Evolutionary conservation across 441 rosid species (phyloP).

Genomic region (Hura crepitans): DNA sequence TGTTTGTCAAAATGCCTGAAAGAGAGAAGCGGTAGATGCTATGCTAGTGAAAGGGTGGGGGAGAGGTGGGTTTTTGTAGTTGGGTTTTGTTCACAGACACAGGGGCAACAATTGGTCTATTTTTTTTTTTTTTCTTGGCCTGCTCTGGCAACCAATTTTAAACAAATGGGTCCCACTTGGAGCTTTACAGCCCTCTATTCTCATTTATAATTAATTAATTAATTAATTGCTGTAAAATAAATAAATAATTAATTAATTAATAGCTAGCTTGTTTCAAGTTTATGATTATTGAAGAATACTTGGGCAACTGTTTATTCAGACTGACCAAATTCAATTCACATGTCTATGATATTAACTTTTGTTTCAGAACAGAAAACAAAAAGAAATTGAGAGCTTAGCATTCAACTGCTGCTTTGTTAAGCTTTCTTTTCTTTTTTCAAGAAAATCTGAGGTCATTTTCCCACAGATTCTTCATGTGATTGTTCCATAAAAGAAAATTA

Average conservation of each 20-base stretch:
- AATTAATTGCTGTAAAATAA: neutral
- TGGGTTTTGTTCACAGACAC: conserved; percentile 35
- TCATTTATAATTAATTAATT: neutral
- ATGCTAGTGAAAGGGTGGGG: conserved; percentile 18
- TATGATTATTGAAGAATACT: conserved; percentile 25
- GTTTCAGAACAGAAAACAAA: conserved; percentile 14
- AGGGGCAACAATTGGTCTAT: conserved; percentile 24
- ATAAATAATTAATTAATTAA: conserved; percentile 2
- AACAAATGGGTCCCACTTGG: conserved; percentile 43
- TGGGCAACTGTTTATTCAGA: conserved; percentile 23
- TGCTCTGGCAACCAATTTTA: conserved; percentile 62
- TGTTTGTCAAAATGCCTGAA: conserved; percentile 43
- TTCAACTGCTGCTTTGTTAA: conserved; percentile 25
- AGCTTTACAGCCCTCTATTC: conserved; percentile 23
- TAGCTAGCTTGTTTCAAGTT: conserved; percentile 25
- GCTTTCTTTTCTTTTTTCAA: conserved; percentile 31
- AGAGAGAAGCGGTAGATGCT: conserved; percentile 4
- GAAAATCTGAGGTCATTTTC: conserved; percentile 36
- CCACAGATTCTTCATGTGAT: conserved; percentile 55
- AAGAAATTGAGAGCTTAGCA: neutral
- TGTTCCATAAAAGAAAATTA: conserved; percentile 23
- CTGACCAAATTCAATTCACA: conserved; percentile 50
- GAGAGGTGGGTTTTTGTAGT: conserved; percentile 51
- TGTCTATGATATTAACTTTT: conserved; percentile 30
- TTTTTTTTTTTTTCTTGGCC: conserved; percentile 34